Evolutionary conservation across 768 basidiomycete species (phyloP).

Genomic region (Pleurotus tuber-regium): DNA sequence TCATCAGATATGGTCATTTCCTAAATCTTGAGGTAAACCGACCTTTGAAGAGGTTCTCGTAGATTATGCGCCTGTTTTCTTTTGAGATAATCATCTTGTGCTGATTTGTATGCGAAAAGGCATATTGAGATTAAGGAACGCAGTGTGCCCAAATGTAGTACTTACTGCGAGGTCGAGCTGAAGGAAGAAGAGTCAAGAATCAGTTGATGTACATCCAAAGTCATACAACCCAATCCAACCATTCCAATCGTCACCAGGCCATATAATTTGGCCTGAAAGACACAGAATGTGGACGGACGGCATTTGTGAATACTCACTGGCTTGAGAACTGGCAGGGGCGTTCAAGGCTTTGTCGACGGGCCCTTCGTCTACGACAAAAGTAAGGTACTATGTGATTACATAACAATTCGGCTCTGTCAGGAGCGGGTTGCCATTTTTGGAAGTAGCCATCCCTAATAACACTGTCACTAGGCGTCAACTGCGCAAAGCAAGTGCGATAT

Average conservation of each 20-base stretch:
- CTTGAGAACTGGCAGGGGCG: conserved; percentile 1
- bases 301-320: conserved; percentile 2
- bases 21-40: conserved; percentile 23
- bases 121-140: not conserved
- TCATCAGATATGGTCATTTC: not conserved
- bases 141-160: not conserved
- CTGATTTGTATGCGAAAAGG: conserved; percentile 10
- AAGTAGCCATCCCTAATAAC: conserved; percentile 1
- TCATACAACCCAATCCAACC: not conserved
- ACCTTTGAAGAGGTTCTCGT: conserved; percentile 99
- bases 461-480: conserved; percentile 10
- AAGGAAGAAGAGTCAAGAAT: not conserved
- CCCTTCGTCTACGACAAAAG: conserved; percentile 6
- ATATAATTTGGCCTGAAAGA: not conserved
- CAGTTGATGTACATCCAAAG: conserved; percentile 5
- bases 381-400: conserved; percentile 8
- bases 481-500: conserved; percentile 38
- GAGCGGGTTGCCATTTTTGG: conserved; percentile 2
- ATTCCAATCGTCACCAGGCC: not conserved
- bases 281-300: not conserved
- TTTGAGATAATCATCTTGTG: conserved; percentile 96
- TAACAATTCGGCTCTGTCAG: not conserved
- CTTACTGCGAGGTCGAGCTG: conserved; percentile 2
- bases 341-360: conserved; percentile 8
- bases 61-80: conserved; percentile 91